A percentile compares a stretch with the other conserved stretches of the same genome.
Evolutionary conservation across 495 filamentous ascomycete genomes (phyloP).

Genomic region (Choiromyces venosus): DNA sequence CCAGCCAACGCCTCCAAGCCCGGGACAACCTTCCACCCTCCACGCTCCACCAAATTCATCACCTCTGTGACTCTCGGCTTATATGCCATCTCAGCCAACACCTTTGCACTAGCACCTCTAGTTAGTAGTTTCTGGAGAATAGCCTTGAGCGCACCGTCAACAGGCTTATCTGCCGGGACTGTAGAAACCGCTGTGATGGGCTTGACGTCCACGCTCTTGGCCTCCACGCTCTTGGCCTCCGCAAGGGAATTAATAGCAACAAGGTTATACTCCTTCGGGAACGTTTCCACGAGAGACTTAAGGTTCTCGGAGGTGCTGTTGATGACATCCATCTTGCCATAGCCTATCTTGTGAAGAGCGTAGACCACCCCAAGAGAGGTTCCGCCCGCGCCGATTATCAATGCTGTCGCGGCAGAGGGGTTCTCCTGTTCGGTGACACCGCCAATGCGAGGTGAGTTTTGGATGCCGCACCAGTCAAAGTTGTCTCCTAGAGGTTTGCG

Average conservation of each 20-base stretch:
- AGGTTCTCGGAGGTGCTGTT: constrained; percentile 69
- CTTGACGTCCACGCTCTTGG: constrained; percentile 46
- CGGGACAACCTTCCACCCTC: constrained; percentile 79
- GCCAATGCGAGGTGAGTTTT: constrained; percentile 66
- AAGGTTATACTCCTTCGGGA: constrained; percentile 72
- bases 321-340: constrained; percentile 77
- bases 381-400: constrained; percentile 86
- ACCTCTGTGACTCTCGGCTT: constrained; percentile 75
- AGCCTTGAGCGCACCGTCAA: constrained; percentile 66
- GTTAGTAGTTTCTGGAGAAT: constrained; percentile 61
- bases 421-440: constrained; percentile 51
- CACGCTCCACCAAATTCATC: constrained; percentile 74
- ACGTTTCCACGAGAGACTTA: constrained; percentile 59
- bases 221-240: too few relatives aligned
- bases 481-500: constrained; percentile 71
- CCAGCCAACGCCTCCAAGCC: constrained; percentile 86
- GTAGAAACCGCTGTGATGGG: constrained; percentile 79
- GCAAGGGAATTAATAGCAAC: constrained; percentile 54
- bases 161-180: constrained; percentile 80
- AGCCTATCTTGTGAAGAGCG: constrained; percentile 76
- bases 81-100: constrained; percentile 95
- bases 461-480: constrained; percentile 96
- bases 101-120: constrained; percentile 48
- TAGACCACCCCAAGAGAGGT: constrained; percentile 90
- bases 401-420: constrained; percentile 41